Base-by-base conservation (phyloP, 2,329 filamentous ascomycete genomes). In the Dissoconium aciculare region DNA sequence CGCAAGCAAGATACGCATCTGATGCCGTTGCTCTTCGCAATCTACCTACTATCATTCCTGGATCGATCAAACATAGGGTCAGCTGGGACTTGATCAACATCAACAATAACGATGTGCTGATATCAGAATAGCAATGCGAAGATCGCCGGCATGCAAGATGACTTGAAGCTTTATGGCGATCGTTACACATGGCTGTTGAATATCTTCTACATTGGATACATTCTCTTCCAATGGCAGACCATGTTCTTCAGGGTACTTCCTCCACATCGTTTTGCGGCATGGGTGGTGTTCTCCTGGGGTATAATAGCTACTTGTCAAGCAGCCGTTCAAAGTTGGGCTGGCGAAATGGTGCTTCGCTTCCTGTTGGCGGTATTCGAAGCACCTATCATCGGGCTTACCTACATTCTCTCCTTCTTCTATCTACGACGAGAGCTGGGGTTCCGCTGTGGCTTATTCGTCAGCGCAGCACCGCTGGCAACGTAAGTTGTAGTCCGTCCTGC, bases 201-300 rank as follows among this genome's bases (percentile, higher is more conserved):
- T 0, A 60, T 67, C 19, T 69, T 69, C 45, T 66, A 67, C 42
- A 64, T 66, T 24, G 52, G 59, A 2, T 66, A 64, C 41, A 56
- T 60, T 12, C 21, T 40, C 5, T 35, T 23, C 17, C 40, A 43
- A 27, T 43, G 38, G 40, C 19, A 17, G 27, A 11, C 9, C 9
- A 9, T 29, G 14, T 11, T 14, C 9, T 15, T 6, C 9, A 29
- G 15, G 9, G 15, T 73, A 73, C 41, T 66, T 71, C 34, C 69
- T 67, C 4, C 73, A 74, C 42, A 66, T 72, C 32, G 43, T 60
- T 1, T 74, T 71, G 41, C 69, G 73, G 55, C 73, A 67, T 68
- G 31, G 4, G 33, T 30, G 11, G 28, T 32, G 15, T 28, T 39
- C 11, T 29, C 27, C 4, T 39, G 31, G 31, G 37, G 37, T 6